These are phyloP conservation scores for Xylariaceae sp. DNA, from an alignment of 2,329 filamentous ascomycete species.

Conservation along the genomic window DNA sequence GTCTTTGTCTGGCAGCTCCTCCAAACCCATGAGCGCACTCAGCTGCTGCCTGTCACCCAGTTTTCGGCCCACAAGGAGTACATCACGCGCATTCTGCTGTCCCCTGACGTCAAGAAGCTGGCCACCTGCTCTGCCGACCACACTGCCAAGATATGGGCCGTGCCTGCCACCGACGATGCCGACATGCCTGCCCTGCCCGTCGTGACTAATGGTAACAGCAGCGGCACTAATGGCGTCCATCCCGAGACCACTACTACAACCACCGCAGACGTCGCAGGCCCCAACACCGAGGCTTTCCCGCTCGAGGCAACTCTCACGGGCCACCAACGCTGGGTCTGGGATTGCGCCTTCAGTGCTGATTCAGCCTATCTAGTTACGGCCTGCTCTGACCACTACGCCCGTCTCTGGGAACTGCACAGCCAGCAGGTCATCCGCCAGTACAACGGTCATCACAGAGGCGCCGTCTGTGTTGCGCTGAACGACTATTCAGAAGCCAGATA, in stretches of 20 bases:
- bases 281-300: slow-evolving; percentile 60
- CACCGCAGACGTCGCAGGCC: slow-evolving; percentile 14
- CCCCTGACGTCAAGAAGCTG: slow-evolving; percentile 88
- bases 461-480: slow-evolving; percentile 89
- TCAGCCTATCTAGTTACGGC: slow-evolving; percentile 90
- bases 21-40: slow-evolving; percentile 76
- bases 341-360: slow-evolving; percentile 92
- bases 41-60: slow-evolving; percentile 79
- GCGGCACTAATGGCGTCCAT: slow-evolving; percentile 8
- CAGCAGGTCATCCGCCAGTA: slow-evolving; percentile 93
- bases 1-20: slow-evolving; percentile 97
- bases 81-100: slow-evolving; percentile 86
- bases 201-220: slow-evolving; percentile 3
- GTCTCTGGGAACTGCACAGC: slow-evolving; percentile 82
- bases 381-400: slow-evolving; percentile 88
- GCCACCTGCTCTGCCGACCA: slow-evolving; percentile 93
- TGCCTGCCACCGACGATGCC: slow-evolving; percentile 9
- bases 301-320: slow-evolving; percentile 83
- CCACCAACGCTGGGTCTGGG: slow-evolving; percentile 96
- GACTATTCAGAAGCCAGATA: slow-evolving; percentile 65
- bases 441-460: slow-evolving; percentile 87
- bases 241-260: neutral
- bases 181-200: slow-evolving; percentile 9
- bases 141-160: slow-evolving; percentile 86
- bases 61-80: slow-evolving; percentile 91